These are phyloP conservation scores for Microbotryum intermedium DNA, from an alignment of 1,284 basidiomycete species.

Conservation along the genomic window DNA sequence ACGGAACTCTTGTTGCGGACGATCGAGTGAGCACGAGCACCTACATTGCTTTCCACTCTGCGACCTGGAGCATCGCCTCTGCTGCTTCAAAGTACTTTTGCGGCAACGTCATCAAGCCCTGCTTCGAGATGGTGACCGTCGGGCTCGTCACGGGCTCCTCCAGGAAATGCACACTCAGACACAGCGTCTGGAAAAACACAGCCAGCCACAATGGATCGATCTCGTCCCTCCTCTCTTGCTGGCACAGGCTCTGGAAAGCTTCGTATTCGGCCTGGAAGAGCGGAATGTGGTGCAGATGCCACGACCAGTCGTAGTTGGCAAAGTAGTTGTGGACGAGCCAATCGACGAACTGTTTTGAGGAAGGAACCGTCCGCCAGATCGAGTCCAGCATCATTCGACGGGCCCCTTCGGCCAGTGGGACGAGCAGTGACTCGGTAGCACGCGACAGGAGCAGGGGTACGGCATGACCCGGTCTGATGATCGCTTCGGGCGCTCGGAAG, in stretches of 20 bases:
- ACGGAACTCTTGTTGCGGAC: no score
- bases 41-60: constrained; percentile 15
- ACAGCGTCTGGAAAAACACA: constrained; percentile 14
- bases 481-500: neutral
- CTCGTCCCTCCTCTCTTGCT: constrained; percentile 15
- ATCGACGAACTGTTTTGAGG: constrained; percentile 6
- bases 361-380: constrained; percentile 10
- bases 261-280: constrained; percentile 27
- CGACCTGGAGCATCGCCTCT: constrained; percentile 16
- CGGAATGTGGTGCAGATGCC: constrained; percentile 24
- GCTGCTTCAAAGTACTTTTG: constrained; percentile 17
- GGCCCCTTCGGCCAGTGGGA: constrained; percentile 9
- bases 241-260: constrained; percentile 16
- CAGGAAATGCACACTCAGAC: constrained; percentile 17
- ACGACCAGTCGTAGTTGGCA: constrained; percentile 14
- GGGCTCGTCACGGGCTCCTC: constrained; percentile 7
- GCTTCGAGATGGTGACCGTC: constrained; percentile 10
- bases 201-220: constrained; percentile 27
- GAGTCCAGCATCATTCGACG: constrained; percentile 16
- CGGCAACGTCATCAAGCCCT: constrained; percentile 11
- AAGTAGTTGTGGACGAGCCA: constrained; percentile 19
- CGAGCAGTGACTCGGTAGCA: constrained; percentile 19
- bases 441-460: constrained; percentile 2
- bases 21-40: no score
- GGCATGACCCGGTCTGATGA: neutral